Evolutionary conservation across 164 flowering plant genomes (phyloP).

Genomic region (Vitis cinerea): DNA sequence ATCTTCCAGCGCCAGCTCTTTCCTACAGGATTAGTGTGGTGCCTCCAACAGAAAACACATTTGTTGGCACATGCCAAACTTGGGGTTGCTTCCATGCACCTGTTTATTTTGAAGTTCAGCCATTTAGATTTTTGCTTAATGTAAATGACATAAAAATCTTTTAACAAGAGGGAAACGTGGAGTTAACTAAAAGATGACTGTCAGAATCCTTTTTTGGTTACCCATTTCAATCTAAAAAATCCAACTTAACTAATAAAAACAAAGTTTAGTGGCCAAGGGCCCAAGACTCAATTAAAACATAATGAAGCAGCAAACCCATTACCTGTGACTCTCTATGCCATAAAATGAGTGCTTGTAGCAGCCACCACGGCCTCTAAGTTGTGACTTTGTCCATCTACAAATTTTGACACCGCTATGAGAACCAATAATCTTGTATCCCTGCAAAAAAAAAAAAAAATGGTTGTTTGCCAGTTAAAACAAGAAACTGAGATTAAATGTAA

Average conservation of each 20-base stretch:
- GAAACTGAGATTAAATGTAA: not conserved
- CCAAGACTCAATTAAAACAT: not conserved
- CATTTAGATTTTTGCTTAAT: not conserved
- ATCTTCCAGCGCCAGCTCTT: conserved; percentile 99
- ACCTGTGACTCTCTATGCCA: conserved; percentile 98
- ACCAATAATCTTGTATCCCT: conserved; percentile 97
- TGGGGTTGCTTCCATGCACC: conserved; percentile 99
- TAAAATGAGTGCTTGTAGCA: conserved; percentile 99
- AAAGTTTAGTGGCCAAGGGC: not conserved
- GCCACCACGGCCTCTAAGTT: conserved; percentile 98
- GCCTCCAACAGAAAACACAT: conserved; percentile 99
- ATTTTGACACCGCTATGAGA: conserved; percentile 98
- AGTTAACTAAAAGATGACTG: no score
- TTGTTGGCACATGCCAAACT: conserved; percentile 99
- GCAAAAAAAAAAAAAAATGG: conserved; percentile 18
- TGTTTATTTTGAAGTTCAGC: conserved; percentile 27
- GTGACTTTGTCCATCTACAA: conserved; percentile 98
- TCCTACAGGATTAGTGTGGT: conserved; percentile 98
- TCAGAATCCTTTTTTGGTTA: no score
- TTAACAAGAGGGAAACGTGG: no score
- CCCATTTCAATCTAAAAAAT: not conserved
- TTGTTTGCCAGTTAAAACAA: not conserved
- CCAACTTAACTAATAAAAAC: not conserved
- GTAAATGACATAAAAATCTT: no score
- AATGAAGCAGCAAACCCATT: conserved; percentile 5